Evolutionary conservation across 108 stramenopile species (phyloP).

Genomic region (Pseudonitzschia pungens): DNA sequence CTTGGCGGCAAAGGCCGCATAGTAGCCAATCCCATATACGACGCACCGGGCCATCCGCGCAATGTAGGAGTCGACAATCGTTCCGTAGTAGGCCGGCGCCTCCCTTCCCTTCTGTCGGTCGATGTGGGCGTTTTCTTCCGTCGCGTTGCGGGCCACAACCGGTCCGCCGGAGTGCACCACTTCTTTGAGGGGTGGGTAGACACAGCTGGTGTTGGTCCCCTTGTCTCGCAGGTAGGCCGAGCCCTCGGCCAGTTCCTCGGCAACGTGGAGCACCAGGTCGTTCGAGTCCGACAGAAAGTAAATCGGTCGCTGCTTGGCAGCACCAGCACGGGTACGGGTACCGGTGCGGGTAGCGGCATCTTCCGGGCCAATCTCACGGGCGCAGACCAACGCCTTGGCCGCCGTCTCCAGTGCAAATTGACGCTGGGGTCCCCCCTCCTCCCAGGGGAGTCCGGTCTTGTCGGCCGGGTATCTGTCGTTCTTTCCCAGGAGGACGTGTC

Average conservation of each 20-base stretch:
- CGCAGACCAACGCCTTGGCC: slow-evolving; percentile 46
- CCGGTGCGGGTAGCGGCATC: too few species aligned
- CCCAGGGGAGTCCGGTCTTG: slow-evolving; percentile 57
- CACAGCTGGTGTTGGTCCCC: neutral
- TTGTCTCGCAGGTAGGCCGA: slow-evolving; percentile 8
- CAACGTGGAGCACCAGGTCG: slow-evolving; percentile 49
- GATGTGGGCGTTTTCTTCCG: slow-evolving; percentile 51
- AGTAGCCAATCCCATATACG: slow-evolving; percentile 59
- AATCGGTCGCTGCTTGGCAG: slow-evolving; percentile 1
- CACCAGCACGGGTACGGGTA: neutral
- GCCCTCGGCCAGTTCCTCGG: slow-evolving; percentile 31
- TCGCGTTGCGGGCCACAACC: slow-evolving; percentile 31
- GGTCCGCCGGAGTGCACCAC: neutral
- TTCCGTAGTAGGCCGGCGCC: slow-evolving; percentile 41
- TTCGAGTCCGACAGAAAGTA: slow-evolving; percentile 68
- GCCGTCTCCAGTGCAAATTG: slow-evolving; percentile 49
- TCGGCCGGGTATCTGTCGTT: slow-evolving; percentile 52
- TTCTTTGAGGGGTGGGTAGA: slow-evolving; percentile 13
- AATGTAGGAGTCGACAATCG: slow-evolving; percentile 55
- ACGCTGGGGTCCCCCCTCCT: slow-evolving; percentile 17
- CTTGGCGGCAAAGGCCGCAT: slow-evolving; percentile 55
- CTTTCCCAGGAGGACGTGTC: slow-evolving; percentile 31
- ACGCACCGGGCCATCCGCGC: slow-evolving; percentile 49
- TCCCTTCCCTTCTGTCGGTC: slow-evolving; percentile 57
- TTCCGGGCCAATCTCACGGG: neutral